These are phyloP conservation scores for Picochlorum sp. DNA, from an alignment of 139 green algal genomes.

Conservation along the genomic window DNA sequence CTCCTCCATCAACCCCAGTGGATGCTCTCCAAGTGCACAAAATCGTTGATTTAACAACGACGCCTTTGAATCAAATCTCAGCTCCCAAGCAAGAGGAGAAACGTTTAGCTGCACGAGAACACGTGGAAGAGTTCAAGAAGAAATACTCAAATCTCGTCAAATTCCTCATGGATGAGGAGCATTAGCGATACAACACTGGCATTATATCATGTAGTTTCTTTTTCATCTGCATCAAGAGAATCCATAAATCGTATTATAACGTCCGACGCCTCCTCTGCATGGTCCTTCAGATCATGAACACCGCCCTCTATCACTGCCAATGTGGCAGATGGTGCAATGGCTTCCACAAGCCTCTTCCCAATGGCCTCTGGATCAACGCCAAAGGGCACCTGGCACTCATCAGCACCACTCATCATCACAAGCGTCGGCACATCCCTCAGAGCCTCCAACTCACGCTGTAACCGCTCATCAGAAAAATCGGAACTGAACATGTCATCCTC, in stretches of 20 bases:
- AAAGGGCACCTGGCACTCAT: constrained; percentile 40
- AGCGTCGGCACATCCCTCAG: constrained; percentile 28
- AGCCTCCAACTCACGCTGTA: constrained; percentile 15
- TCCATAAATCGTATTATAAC: constrained; percentile 21
- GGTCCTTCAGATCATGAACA: constrained; percentile 23
- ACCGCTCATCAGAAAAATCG: constrained; percentile 22
- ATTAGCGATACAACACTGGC: neutral
- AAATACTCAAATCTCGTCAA: neutral
- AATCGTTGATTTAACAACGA: no score
- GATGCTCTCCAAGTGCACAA: no score
- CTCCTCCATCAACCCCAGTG: no score
- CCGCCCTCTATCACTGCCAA: constrained; percentile 24
- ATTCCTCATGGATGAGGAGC: constrained; percentile 1
- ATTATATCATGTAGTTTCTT: neutral
- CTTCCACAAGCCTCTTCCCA: constrained; percentile 15
- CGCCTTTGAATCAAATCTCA: no score
- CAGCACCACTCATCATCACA: constrained; percentile 34
- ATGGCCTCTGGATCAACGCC: constrained; percentile 1
- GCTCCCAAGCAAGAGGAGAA: no score
- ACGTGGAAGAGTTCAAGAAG: neutral
- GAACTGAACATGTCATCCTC: constrained; percentile 59
- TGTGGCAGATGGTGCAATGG: constrained; percentile 20
- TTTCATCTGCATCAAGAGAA: neutral
- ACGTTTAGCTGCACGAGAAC: no score
- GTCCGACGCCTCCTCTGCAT: constrained; percentile 23